A percentile compares a stretch with the other conserved stretches of the same genome.
Conservation (phyloP, 2,329 filamentous ascomycete species). For the Xylaria polymorpha region DNA sequence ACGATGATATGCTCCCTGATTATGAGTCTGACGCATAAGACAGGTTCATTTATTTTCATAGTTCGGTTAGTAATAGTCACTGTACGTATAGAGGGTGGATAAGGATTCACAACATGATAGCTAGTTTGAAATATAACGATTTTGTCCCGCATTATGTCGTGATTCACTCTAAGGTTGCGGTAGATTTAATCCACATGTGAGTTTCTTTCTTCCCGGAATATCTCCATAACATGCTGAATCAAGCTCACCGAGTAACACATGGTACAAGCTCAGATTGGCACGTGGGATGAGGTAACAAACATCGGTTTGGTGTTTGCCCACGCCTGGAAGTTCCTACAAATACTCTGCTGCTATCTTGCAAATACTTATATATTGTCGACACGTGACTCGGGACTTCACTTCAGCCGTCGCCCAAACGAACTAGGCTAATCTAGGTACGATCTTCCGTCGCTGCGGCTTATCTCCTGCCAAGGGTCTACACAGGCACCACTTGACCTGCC, state of each 20-base stretch:
- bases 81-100: no score
- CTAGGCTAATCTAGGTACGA: constrained; percentile 26
- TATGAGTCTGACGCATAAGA: not conserved
- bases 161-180: not conserved
- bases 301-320: not conserved
- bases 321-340: not conserved
- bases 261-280: not conserved
- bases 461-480: constrained; percentile 32
- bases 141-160: not conserved
- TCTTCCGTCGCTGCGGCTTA: constrained; percentile 19
- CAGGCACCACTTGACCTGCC: constrained; percentile 26
- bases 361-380: not conserved
- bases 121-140: not conserved
- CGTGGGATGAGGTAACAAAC: not conserved
- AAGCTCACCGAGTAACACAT: no score
- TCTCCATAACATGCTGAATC: not conserved
- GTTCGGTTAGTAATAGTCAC: not conserved
- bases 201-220: not conserved
- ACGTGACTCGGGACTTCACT: not conserved
- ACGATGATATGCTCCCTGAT: not conserved
- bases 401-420: not conserved
- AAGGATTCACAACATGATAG: not conserved
- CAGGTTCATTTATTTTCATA: not conserved
- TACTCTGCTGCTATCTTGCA: not conserved
- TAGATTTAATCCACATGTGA: not conserved